Evolutionary conservation across 805 yeast species (phyloP), one percentile per base, ranked within the genome.

Genomic region (Ogataea paraovalis): DNA sequence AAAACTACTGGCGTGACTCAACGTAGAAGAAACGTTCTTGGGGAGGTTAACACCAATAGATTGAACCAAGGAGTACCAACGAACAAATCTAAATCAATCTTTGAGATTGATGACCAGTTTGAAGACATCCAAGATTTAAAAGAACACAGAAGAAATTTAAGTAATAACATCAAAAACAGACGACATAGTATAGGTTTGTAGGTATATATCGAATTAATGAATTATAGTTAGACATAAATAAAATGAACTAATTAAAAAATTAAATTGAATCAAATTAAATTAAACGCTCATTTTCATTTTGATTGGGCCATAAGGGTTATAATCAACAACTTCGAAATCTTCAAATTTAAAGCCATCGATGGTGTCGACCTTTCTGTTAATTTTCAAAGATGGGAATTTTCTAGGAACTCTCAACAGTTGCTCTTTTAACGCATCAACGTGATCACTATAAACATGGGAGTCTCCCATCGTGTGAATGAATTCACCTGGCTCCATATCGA

Each of bases 221-320:
- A 25, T 30, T 34, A 34, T 34, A 13, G 12, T 39, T 22, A 13
- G n/a, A 21, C n/a, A 19, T 34, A 34, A 34, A 34, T 7, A 16
- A 34, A 34, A 18, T 4, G 16, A n/a, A 18, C n/a, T 25, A 18
- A n/a, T n/a, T 5, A 34, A 7, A 12, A 18, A 42, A 33, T 33
- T 6, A 22, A 10, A 33, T 2, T 18, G 16, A 23, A 33, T 20
- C 3, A 16, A 22, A 12, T 7, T 18, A n/a, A 36, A 20, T 66
- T 73, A 94, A 25, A 94, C 99, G 64, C 97, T 90, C 99, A 94
- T 94, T 58, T 87, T 85, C 99, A 94, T 94, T 56, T 85, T 87
- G 57, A 94, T 92, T 51, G 82, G 82, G 2, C 80, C 78, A 60
- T 88, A 83, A 2, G 97, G 97, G 45, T 86, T 72, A 66, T 94